phyloP scores from a whole-genome alignment of 768 basidiomycete species.

The Sporobolomyces pararoseus region DNA sequence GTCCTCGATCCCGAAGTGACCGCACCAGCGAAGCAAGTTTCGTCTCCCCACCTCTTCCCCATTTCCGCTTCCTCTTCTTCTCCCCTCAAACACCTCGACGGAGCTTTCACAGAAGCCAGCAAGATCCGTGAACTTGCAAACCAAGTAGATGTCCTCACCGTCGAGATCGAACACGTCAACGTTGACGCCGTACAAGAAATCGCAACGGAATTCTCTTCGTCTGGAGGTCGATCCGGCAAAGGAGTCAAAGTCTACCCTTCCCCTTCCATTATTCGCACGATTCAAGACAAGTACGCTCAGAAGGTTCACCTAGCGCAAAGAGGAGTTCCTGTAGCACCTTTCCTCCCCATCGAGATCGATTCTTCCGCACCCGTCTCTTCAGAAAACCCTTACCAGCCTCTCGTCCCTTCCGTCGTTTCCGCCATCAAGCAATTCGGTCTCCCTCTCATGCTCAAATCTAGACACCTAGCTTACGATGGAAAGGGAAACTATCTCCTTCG shows the following conservation, averaged over 20 bases:
- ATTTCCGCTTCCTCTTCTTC: constrained; percentile 44
- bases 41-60: constrained; percentile 54
- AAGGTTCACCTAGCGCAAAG: constrained; percentile 59
- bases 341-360: constrained; percentile 59
- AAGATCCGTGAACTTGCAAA: constrained; percentile 74
- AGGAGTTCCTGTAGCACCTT: constrained; percentile 61
- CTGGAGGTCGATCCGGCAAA: constrained; percentile 43
- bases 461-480: constrained; percentile 94
- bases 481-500: constrained; percentile 81
- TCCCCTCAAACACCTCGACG: constrained; percentile 68
- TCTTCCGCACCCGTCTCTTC: constrained; percentile 44
- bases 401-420: constrained; percentile 37
- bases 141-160: constrained; percentile 80
- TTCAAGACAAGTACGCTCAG: constrained; percentile 72
- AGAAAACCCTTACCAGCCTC: constrained; percentile 26
- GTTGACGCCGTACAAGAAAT: constrained; percentile 67
- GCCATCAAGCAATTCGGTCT: constrained; percentile 60
- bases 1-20: constrained; percentile 78
- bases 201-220: constrained; percentile 45
- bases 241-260: constrained; percentile 63
- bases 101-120: constrained; percentile 74
- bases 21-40: constrained; percentile 83
- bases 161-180: constrained; percentile 96
- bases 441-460: constrained; percentile 91
- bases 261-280: constrained; percentile 73